These are phyloP conservation scores for Anthracocystis walkeri DNA, from an alignment of 1,284 basidiomycete species.

Conservation along the genomic window DNA sequence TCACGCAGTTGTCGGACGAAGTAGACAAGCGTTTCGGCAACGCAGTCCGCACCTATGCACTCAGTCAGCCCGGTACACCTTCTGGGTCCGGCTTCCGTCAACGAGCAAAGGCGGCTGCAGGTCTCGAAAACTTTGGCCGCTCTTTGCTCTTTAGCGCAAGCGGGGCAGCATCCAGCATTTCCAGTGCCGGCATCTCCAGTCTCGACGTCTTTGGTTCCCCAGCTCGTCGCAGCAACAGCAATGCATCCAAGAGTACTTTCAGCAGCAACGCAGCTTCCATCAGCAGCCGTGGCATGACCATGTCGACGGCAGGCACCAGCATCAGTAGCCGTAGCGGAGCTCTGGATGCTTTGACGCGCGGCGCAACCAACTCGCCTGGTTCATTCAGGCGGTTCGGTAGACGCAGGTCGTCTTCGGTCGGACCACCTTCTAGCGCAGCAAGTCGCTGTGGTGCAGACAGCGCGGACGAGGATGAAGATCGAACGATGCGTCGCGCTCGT, in stretches of 20 bases:
- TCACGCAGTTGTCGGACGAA: conserved; percentile 41
- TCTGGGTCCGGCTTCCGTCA: conserved; percentile 47
- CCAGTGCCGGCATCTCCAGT: conserved; percentile 41
- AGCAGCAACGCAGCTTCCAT: conserved; percentile 43
- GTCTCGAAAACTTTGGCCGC: conserved; percentile 57
- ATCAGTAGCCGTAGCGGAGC: conserved; percentile 53
- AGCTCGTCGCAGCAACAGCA: conserved; percentile 52
- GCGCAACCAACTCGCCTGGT: conserved; percentile 27
- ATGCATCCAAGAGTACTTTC: conserved; percentile 52
- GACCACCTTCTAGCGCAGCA: conserved; percentile 27
- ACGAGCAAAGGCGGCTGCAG: conserved; percentile 52
- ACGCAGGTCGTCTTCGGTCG: conserved; percentile 39
- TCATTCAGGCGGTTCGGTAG: conserved; percentile 34
- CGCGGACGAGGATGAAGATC: conserved; percentile 25
- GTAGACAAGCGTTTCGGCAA: conserved; percentile 39
- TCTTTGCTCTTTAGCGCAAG: conserved; percentile 50
- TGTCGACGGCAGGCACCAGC: conserved; percentile 56
- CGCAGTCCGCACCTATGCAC: conserved; percentile 12
- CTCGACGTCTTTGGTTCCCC: conserved; percentile 58
- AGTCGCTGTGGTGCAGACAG: conserved; percentile 26
- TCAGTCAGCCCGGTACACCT: conserved; percentile 36
- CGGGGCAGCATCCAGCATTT: conserved; percentile 38
- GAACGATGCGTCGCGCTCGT: conserved; percentile 13
- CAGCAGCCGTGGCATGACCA: conserved; percentile 52
- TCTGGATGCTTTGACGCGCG: conserved; percentile 23